Evolutionary conservation across 106 monocot species (phyloP).

Genomic region (Apostasia shenzhenica): DNA sequence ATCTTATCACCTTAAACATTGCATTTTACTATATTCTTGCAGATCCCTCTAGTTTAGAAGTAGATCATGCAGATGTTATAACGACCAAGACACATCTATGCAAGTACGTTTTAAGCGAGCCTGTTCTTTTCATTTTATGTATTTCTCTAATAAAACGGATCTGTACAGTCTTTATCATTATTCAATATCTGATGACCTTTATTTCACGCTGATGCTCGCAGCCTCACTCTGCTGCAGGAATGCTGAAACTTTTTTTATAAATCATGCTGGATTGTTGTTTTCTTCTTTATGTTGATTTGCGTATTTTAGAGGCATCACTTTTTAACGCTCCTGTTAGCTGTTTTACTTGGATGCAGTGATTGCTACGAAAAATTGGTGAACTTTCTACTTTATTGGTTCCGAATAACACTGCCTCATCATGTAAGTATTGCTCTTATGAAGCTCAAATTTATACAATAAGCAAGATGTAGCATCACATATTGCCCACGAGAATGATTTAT

Average conservation of each 20-base stretch:
- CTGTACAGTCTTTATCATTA: background rate
- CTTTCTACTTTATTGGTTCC: constrained; percentile 95
- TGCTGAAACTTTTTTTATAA: no score
- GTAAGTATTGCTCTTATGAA: constrained; percentile 32
- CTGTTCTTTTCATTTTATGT: background rate
- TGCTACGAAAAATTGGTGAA: constrained; percentile 72
- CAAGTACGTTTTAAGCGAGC: constrained; percentile 41
- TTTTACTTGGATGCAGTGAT: constrained; percentile 39
- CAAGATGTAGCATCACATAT: no score
- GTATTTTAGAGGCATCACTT: no score
- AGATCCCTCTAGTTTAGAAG: constrained; percentile 58
- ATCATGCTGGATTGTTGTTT: no score
- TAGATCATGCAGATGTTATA: constrained; percentile 58
- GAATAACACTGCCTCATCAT: constrained; percentile 54
- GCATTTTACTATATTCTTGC: constrained; percentile 19
- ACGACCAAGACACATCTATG: constrained; percentile 60
- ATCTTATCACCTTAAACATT: background rate
- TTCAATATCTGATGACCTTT: no score
- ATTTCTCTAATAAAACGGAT: no score
- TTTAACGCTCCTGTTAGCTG: background rate
- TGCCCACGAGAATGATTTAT: no score
- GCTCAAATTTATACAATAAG: no score
- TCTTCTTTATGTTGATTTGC: no score
- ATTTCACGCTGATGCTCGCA: no score
- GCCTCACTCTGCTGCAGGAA: no score